phyloP scores from a whole-genome alignment of 2,329 filamentous ascomycete genomes.

The Tolypocladium inflatum region DNA sequence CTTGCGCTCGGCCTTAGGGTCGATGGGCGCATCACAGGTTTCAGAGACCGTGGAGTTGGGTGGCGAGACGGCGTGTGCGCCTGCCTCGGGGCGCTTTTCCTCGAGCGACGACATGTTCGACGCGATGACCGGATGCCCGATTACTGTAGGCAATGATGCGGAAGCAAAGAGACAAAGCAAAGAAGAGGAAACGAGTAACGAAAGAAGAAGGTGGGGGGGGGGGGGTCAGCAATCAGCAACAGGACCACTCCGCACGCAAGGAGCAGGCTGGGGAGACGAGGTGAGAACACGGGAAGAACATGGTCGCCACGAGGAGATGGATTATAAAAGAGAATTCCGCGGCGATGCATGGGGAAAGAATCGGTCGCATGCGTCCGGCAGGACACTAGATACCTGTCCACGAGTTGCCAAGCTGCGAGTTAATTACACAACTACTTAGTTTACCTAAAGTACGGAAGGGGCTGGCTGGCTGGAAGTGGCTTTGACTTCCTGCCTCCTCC shows the following conservation, averaged over 20 bases:
- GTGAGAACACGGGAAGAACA: background rate
- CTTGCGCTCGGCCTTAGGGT: conserved; percentile 21
- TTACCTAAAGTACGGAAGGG: background rate
- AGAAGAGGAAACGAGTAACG: background rate
- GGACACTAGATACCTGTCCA: background rate
- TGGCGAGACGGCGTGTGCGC: background rate
- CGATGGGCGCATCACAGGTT: conserved; percentile 11
- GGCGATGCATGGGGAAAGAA: background rate
- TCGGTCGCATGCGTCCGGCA: background rate
- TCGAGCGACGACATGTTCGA: background rate
- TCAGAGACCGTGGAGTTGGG: background rate
- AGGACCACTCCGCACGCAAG: background rate
- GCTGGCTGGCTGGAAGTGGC: background rate
- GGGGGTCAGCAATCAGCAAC: background rate
- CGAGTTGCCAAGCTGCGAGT: background rate
- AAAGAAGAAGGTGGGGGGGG: background rate
- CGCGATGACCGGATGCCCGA: background rate
- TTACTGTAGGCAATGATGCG: background rate
- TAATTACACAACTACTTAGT: background rate
- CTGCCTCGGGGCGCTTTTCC: background rate
- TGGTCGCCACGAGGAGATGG: background rate
- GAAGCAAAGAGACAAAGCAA: background rate
- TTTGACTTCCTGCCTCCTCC: background rate
- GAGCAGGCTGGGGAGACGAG: background rate
- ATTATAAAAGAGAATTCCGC: background rate